A percentile compares a stretch with the other conserved stretches of the same genome.
These are phyloP conservation scores for Gaeumannomyces tritici DNA, from an alignment of 2,329 filamentous ascomycete species.

Conservation along the genomic window DNA sequence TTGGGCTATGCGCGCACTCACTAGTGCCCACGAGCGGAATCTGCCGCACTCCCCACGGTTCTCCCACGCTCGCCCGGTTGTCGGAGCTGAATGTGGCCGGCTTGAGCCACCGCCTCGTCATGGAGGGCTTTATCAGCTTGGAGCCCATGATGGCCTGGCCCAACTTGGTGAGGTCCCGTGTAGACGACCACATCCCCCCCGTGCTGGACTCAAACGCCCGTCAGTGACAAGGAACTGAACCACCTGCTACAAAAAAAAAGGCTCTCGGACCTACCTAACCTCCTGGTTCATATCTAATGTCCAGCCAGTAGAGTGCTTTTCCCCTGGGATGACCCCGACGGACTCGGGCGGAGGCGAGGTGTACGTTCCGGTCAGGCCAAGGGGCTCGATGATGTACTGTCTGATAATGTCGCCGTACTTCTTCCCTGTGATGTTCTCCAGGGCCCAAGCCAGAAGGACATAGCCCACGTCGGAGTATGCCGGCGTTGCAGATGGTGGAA, in stretches of 20 bases:
- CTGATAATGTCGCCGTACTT: conserved; percentile 19
- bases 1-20: neutral
- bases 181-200: conserved; percentile 22
- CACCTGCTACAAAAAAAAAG: neutral
- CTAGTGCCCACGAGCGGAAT: conserved; percentile 14
- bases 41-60: conserved; percentile 22
- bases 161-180: conserved; percentile 18
- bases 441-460: conserved; percentile 23
- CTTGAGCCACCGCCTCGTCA: conserved; percentile 23
- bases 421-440: conserved; percentile 23
- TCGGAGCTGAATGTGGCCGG: conserved; percentile 21
- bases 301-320: conserved; percentile 19
- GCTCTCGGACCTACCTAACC: neutral
- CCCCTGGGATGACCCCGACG: conserved; percentile 24
- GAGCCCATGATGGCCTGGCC: conserved; percentile 21
- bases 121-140: conserved; percentile 17
- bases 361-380: conserved; percentile 22
- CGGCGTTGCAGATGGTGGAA: conserved; percentile 22
- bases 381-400: conserved; percentile 19
- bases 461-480: conserved; percentile 28
- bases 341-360: conserved; percentile 19
- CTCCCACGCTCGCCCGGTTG: conserved; percentile 16
- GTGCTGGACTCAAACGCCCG: conserved; percentile 12
- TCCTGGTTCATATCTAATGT: conserved; percentile 20
- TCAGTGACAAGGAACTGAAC: neutral